Evolutionary conservation across 208 protist species (phyloP).

Genomic region (Wallacemonas sp.): DNA sequence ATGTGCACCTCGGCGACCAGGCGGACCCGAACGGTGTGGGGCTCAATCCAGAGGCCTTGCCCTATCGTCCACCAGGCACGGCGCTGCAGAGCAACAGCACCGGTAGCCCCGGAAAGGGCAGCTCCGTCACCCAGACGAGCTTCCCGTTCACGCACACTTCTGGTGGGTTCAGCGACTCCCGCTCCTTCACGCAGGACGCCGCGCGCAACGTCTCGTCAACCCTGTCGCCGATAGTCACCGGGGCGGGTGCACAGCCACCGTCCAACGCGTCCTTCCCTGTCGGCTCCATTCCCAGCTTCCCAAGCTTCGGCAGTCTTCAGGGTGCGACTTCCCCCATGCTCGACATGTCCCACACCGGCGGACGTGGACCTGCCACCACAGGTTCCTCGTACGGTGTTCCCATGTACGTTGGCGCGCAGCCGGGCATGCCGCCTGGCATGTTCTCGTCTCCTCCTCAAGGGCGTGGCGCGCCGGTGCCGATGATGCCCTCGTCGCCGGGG

Average conservation of each 20-base stretch:
- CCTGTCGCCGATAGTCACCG: background rate
- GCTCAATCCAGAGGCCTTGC: slow-evolving; percentile 3
- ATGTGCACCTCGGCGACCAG: background rate
- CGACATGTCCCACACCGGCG: background rate
- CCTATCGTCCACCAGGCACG: background rate
- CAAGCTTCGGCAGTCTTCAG: background rate
- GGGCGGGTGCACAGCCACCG: background rate
- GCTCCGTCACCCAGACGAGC: background rate
- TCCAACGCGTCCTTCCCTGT: background rate
- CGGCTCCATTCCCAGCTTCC: background rate
- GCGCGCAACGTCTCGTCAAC: background rate
- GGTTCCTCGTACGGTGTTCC: background rate
- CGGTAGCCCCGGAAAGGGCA: background rate
- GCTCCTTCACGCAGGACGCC: background rate
- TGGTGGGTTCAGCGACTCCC: background rate
- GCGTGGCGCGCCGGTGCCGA: background rate
- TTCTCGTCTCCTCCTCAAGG: background rate
- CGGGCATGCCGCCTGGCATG: background rate
- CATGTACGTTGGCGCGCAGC: background rate
- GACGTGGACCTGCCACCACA: background rate
- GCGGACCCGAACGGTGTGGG: background rate
- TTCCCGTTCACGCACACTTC: background rate
- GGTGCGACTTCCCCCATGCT: background rate
- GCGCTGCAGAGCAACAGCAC: background rate
- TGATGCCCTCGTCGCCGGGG: background rate